Evolutionary conservation across 2,329 filamentous ascomycete species (phyloP).

Genomic region (Aspergillus alliaceus): DNA sequence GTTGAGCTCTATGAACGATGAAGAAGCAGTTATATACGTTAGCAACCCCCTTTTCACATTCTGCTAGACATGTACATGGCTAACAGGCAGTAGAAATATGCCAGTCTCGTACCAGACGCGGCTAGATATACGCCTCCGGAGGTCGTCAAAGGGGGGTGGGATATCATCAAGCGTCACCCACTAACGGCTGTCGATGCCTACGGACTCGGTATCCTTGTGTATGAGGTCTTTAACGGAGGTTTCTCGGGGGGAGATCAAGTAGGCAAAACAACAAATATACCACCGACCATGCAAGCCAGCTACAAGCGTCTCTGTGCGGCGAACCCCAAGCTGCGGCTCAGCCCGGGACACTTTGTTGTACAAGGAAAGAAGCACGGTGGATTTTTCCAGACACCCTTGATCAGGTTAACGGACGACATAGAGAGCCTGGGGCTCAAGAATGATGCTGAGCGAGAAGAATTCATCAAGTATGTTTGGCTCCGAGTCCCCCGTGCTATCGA

Average conservation of each 20-base stretch:
- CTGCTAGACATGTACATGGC: background rate
- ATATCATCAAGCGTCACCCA: conserved; percentile 79
- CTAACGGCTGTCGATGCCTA: conserved; percentile 83
- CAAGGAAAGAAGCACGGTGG: conserved; percentile 78
- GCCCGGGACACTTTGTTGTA: conserved; percentile 81
- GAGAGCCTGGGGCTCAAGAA: conserved; percentile 89
- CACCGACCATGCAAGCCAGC: conserved; percentile 81
- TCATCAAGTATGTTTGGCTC: conserved; percentile 63
- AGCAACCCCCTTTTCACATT: conserved; percentile 15
- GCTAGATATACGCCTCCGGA: conserved; percentile 85
- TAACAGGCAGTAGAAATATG: conserved; percentile 64
- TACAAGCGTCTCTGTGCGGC: conserved; percentile 87
- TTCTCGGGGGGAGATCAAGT: conserved; percentile 76
- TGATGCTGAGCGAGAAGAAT: conserved; percentile 78
- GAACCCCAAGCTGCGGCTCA: conserved; percentile 85
- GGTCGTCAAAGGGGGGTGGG: conserved; percentile 84
- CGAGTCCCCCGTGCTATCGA: background rate
- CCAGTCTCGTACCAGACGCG: conserved; percentile 82
- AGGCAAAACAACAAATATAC: conserved; percentile 81
- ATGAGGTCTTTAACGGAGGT: conserved; percentile 87
- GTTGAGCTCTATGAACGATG: conserved; percentile 91
- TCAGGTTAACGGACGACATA: conserved; percentile 87
- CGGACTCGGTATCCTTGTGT: conserved; percentile 78
- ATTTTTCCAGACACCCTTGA: conserved; percentile 91
- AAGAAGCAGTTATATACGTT: conserved; percentile 88